Evolutionary conservation across 139 green algal genomes (phyloP).

Genomic region (Chlamydomonas schloesseri): DNA sequence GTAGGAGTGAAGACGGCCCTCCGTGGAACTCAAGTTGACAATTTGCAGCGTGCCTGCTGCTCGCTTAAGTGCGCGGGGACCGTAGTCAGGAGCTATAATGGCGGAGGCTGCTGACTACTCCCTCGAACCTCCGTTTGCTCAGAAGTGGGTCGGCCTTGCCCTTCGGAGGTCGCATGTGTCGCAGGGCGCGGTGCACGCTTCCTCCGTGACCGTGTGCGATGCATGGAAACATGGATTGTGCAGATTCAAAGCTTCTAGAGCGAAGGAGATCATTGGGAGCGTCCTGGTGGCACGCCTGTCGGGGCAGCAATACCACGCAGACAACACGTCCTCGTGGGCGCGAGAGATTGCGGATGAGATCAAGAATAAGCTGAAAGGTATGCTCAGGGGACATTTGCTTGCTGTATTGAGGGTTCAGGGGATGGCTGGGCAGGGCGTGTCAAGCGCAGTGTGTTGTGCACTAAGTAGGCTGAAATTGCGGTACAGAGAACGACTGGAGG

Average conservation of each 20-base stretch:
- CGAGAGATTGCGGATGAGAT: constrained; percentile 88
- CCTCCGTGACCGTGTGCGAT: too few species aligned
- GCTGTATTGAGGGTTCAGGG: too few species aligned
- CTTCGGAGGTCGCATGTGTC: too few species aligned
- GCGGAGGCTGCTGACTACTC: constrained; percentile 40
- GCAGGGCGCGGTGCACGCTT: too few species aligned
- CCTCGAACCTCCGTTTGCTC: constrained; percentile 42
- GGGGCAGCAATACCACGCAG: constrained; percentile 76
- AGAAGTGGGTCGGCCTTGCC: constrained; percentile 46
- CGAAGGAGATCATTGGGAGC: constrained; percentile 70
- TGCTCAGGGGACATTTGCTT: neutral
- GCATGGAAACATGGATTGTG: neutral
- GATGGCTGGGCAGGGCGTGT: too few species aligned
- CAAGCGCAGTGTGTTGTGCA: too few species aligned
- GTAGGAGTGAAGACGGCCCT: too few species aligned
- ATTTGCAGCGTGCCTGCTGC: too few species aligned
- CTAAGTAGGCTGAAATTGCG: too few species aligned
- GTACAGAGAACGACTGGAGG: too few species aligned
- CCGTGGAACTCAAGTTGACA: too few species aligned
- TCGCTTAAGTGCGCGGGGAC: too few species aligned
- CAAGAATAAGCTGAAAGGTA: constrained; percentile 84
- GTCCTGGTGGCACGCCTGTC: constrained; percentile 71
- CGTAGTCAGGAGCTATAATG: neutral
- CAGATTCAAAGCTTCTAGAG: constrained; percentile 74
- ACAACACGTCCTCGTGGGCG: constrained; percentile 79